A percentile compares a stretch with the other conserved stretches of the same genome.
Conservation (phyloP, 2,329 filamentous ascomycete species). For the Hypomyces rosellus region DNA sequence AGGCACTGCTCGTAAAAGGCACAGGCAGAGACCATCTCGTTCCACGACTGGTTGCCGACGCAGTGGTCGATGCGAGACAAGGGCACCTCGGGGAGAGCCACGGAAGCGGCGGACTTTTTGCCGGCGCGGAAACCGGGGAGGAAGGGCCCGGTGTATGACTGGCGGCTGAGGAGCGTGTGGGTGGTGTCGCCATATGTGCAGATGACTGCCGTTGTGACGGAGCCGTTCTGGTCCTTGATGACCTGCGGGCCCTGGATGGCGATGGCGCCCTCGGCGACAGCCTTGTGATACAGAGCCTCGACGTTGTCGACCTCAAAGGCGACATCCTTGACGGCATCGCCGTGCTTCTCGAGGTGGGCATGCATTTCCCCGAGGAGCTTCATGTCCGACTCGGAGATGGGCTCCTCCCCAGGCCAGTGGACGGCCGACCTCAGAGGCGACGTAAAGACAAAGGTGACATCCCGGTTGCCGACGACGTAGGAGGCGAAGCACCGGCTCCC, state of each 20-base stretch:
- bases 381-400: slow-evolving; percentile 58
- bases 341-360: slow-evolving; percentile 76
- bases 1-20: slow-evolving; percentile 80
- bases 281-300: slow-evolving; percentile 68
- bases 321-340: slow-evolving; percentile 91
- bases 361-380: slow-evolving; percentile 68
- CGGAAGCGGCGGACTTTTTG: slow-evolving; percentile 30
- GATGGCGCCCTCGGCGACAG: slow-evolving; percentile 57
- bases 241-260: slow-evolving; percentile 56
- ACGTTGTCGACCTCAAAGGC: slow-evolving; percentile 92
- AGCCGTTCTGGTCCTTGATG: slow-evolving; percentile 53
- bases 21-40: slow-evolving; percentile 67
- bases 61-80: slow-evolving; percentile 87
- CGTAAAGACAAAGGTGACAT: slow-evolving; percentile 76
- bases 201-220: slow-evolving; percentile 70
- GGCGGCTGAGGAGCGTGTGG: slow-evolving; percentile 78
- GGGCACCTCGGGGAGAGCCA: slow-evolving; percentile 54
- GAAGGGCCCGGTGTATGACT: slow-evolving; percentile 66
- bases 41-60: slow-evolving; percentile 95
- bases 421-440: slow-evolving; percentile 64
- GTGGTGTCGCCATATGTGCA: slow-evolving; percentile 93
- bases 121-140: slow-evolving; percentile 71
- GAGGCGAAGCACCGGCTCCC: slow-evolving; percentile 75
- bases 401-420: slow-evolving; percentile 51
- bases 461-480: slow-evolving; percentile 73